phyloP scores from a whole-genome alignment of 495 filamentous ascomycete species.

The Tetracladium marchalianum region DNA sequence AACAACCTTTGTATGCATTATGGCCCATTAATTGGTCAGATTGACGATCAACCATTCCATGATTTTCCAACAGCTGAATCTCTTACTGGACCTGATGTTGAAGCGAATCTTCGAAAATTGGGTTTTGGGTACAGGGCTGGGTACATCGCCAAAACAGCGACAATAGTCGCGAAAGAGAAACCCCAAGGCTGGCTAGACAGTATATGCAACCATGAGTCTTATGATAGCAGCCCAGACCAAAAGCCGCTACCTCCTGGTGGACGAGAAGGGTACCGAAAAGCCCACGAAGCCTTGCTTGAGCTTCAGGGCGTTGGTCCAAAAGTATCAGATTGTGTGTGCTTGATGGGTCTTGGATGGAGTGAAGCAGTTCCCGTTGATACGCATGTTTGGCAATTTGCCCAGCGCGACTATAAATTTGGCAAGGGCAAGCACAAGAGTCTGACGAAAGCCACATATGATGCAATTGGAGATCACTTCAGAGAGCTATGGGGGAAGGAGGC shows the following conservation, averaged over 20 bases:
- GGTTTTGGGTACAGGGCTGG: constrained; percentile 94
- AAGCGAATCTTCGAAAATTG: constrained; percentile 65
- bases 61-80: constrained; percentile 75
- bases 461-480: constrained; percentile 83
- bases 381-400: constrained; percentile 97
- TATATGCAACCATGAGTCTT: constrained; percentile 63
- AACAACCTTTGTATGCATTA: constrained; percentile 84
- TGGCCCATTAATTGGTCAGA: constrained; percentile 60
- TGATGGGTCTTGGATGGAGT: constrained; percentile 97
- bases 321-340: constrained; percentile 89
- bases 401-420: constrained; percentile 88
- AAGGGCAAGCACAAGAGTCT: constrained; percentile 77
- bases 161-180: constrained; percentile 55
- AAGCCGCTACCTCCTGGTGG: constrained; percentile 51
- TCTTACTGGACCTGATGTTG: constrained; percentile 58
- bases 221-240: constrained; percentile 24
- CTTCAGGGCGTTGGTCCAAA: constrained; percentile 91
- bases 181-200: constrained; percentile 65
- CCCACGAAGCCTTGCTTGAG: constrained; percentile 69
- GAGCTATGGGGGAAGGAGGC: constrained; percentile 88
- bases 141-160: constrained; percentile 79
- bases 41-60: constrained; percentile 65
- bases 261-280: constrained; percentile 50
- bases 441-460: constrained; percentile 79
- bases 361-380: constrained; percentile 95